Base-by-base conservation (phyloP, 2,329 filamentous ascomycete genomes). In the Microcera coccophila region DNA sequence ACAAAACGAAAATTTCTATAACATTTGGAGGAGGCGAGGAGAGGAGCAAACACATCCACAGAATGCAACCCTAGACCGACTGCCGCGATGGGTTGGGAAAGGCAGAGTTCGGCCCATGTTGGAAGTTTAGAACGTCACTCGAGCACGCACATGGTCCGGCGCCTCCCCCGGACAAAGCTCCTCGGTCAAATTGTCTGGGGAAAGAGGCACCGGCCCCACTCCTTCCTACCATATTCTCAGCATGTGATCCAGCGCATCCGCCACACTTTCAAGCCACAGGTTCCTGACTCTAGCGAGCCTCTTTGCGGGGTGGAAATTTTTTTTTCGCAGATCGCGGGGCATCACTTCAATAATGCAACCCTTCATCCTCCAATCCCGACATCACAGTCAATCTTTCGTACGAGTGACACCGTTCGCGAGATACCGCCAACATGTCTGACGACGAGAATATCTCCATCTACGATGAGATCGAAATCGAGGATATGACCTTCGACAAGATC, bases 391-490 rank as follows among this genome's bases (percentile, higher is more conserved):
- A 18, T 31, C 16, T 24, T 16, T 32, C 16, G 16, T 39, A 24
- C 7, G n/a, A 29, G 5, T 18, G 17, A 16, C 31, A 14, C 18
- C 41, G 9, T 41, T 33, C 31, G 18, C 29, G 29, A 26, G 22
- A 26, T 32, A 22, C 21, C 18, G 20, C 34, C 42, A 70, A 54
- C 43, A 84, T 83, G 80, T 74, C 81, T 26, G 81, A 83, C 62
- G 78, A 84, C 52, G 75, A 79, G 40, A 71, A 72, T 24, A 67
- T 85, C 44, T 82, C 85, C 55, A 87, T 95, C 64, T 97, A 96
- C 74, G 91, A 97, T 62, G 91, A 96, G 69, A 91, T 97, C 68
- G 91, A 97, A 66, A 96, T 97, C 72, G 91, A 97, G 67, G 93
- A 98, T 69, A 95, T 96, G 90, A 93, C 87, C 60, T 96, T 81